Conservation (phyloP, 306 rosid genomes). For the Betula pendula region DNA sequence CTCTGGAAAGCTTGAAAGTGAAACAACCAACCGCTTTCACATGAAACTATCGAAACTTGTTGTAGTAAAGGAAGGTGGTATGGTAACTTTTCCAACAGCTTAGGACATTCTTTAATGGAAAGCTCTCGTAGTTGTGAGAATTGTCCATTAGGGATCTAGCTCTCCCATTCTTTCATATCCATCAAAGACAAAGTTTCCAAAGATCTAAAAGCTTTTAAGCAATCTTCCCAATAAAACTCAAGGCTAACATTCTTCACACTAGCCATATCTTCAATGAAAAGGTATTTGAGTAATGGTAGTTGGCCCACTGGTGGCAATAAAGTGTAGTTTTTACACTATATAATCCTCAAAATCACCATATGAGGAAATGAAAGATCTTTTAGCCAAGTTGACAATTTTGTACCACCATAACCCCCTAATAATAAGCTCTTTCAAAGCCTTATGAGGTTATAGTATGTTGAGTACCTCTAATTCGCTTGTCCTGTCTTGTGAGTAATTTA, state of each 20-base stretch:
- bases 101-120: background rate
- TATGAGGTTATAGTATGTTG: background rate
- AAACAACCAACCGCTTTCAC: background rate
- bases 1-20: background rate
- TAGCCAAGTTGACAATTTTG: constrained; percentile 5
- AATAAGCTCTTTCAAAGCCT: background rate
- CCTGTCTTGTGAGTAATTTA: background rate
- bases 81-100: constrained; percentile 3
- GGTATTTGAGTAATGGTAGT: constrained; percentile 2
- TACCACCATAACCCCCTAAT: background rate
- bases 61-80: background rate
- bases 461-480: background rate
- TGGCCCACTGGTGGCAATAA: too few species aligned
- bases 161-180: background rate
- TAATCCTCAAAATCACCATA: background rate
- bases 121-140: constrained; percentile 1
- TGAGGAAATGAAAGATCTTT: background rate
- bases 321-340: background rate
- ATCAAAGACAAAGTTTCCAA: background rate
- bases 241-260: background rate
- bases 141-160: background rate
- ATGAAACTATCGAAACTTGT: background rate
- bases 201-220: background rate
- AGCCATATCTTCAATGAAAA: too few species aligned
- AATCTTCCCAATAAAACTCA: constrained; percentile 12